Percentiles rank a stretch among this genome's conserved stretches.
Conservation (phyloP, 1,284 basidiomycete genomes). For the Marasmius tenuissimus region DNA sequence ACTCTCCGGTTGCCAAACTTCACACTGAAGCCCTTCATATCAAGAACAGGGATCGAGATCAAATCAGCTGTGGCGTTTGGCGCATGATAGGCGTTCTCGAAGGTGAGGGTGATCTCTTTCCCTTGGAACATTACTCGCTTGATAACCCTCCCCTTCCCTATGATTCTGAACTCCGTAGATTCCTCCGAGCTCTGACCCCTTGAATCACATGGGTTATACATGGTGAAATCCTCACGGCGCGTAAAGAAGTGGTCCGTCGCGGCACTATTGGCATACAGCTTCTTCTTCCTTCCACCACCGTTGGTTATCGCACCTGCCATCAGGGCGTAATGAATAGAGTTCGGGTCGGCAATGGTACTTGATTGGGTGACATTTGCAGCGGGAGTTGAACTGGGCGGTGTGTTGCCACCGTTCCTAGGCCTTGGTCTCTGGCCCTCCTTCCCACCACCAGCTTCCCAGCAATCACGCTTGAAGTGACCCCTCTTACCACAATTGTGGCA, state of each 20-base stretch:
- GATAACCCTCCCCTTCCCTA: not conserved
- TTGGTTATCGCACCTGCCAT: too few relatives aligned
- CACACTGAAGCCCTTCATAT: not conserved
- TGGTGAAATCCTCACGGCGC: not conserved
- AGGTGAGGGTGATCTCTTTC: not conserved
- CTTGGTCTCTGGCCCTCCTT: not conserved
- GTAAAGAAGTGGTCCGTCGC: slow-evolving; percentile 8
- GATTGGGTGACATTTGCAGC: not conserved
- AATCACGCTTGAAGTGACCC: not conserved
- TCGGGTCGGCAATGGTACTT: not conserved
- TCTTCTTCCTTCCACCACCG: not conserved
- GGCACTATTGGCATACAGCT: not conserved
- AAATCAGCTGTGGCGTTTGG: not conserved
- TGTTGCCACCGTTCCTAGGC: too few relatives aligned
- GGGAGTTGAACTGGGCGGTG: not conserved
- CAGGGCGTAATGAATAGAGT: not conserved
- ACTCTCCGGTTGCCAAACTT: not conserved
- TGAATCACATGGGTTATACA: not conserved
- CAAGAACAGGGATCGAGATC: not conserved
- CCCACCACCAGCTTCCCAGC: not conserved
- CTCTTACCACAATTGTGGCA: not conserved
- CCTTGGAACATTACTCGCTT: not conserved
- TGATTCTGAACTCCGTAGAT: not conserved
- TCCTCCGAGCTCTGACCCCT: not conserved
- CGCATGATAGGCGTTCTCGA: slow-evolving; percentile 4